Evolutionary conservation across 768 basidiomycete genomes (phyloP), one percentile per base, ranked within the genome.

Genomic region (Dioszegia crocea): DNA sequence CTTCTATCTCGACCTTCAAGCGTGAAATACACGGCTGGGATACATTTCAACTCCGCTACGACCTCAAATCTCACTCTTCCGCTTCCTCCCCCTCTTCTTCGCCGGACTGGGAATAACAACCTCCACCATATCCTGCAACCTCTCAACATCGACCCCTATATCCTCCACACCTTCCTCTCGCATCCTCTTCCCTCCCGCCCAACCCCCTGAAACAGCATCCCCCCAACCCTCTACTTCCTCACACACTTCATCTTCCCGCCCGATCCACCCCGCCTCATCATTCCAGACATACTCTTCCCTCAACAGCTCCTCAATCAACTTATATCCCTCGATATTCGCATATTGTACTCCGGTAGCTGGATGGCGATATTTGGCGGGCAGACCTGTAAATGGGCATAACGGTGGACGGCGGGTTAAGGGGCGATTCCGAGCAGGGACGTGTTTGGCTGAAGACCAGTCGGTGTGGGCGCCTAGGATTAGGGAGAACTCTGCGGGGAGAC

Each of bases 401-500:
- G 82, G 83, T 17, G 80, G 80, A 0, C 85, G 85, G 16, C 87
- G 86, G 24, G 82, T 89, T 91, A 60, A 6, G 2, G 49, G 44
- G 1, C 45, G 39, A 30, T 33, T 9, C 36, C 44, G 33, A 62
- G 54, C 38, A 46, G 24, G 44, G 30, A 27, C 29, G 41, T 51
- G 40, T 24, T 53, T 38, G 38, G 23, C 21, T 16, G 57, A 27
- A 31, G 23, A 33, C 79, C 79, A 97, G 47, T 86, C 82, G 9
- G 86, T 86, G 65, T 93, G 87, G 50, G 87, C 81, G 1, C 93
- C 91, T 66, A 97, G 90, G 79, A 94, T 81, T 1, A 89, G 85
- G 6, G 81, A 57, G 86, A 92, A 88, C 11, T 87, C 89, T 29
- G 86, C 83, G 8, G 71, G 57, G 10, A 70, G 59, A 19, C 70